Evolutionary conservation across 116 monocot genomes (phyloP).

Genomic region (Zostera marina): DNA sequence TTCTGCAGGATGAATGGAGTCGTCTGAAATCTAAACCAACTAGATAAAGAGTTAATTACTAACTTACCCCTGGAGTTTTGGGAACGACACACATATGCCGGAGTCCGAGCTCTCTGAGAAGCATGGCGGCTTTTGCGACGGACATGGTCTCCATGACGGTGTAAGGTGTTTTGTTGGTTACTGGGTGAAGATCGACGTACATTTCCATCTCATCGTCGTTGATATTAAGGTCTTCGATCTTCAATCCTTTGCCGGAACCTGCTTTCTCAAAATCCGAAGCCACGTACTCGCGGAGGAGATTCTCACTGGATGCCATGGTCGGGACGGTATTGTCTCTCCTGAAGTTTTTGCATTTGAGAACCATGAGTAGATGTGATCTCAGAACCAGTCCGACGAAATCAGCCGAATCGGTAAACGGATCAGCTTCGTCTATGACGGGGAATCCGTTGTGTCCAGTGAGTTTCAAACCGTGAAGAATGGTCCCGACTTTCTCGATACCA

Average conservation of each 20-base stretch:
- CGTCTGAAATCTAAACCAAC: background rate
- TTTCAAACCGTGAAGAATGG: constrained; percentile 45
- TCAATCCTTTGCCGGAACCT: constrained; percentile 63
- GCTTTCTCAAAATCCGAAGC: constrained; percentile 76
- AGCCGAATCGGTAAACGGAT: constrained; percentile 50
- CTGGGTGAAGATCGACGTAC: constrained; percentile 71
- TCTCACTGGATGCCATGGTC: constrained; percentile 6
- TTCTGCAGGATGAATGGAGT: constrained; percentile 24
- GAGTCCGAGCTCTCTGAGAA: constrained; percentile 58
- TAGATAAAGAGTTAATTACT: background rate
- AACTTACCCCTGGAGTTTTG: constrained; percentile 42
- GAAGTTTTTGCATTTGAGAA: constrained; percentile 71
- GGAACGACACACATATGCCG: constrained; percentile 62
- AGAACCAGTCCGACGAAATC: constrained; percentile 76
- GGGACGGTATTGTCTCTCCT: constrained; percentile 37
- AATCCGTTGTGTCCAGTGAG: constrained; percentile 83
- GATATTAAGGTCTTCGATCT: constrained; percentile 55
- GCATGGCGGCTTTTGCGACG: constrained; percentile 62
- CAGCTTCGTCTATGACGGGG: constrained; percentile 68
- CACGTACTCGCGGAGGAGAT: constrained; percentile 25
- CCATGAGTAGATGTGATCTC: constrained; percentile 62
- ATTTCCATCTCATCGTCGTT: constrained; percentile 79
- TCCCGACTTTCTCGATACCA: constrained; percentile 66
- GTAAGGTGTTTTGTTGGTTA: constrained; percentile 66
- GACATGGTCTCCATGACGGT: constrained; percentile 73